Percentiles rank a stretch among this genome's conserved stretches.
Evolutionary conservation across 352 stramenopile genomes (phyloP).

Genomic region (Globisporangium iwayamae): DNA sequence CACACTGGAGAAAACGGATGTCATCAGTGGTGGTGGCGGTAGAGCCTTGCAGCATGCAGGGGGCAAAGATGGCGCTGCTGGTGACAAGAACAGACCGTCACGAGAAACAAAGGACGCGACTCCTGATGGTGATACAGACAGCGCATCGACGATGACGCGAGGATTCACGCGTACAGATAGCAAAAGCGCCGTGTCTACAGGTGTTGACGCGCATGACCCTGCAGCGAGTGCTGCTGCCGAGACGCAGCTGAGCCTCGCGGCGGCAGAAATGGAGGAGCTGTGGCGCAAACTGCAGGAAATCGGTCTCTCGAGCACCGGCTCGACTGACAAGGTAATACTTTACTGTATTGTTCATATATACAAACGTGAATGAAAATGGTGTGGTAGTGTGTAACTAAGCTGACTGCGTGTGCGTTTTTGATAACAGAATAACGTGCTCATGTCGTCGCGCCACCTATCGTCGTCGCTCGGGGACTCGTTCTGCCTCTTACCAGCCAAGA

Average conservation of each 20-base stretch:
- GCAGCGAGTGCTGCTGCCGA: slow-evolving; percentile 36
- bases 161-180: neutral
- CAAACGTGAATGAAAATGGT: neutral
- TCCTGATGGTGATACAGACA: neutral
- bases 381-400: neutral
- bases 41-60: neutral
- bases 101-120: neutral
- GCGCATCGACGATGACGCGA: neutral
- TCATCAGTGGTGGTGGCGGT: neutral
- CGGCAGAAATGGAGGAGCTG: slow-evolving; percentile 81
- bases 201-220: slow-evolving; percentile 5
- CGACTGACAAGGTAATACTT: slow-evolving; percentile 47
- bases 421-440: slow-evolving; percentile 48
- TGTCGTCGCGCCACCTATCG: slow-evolving; percentile 75
- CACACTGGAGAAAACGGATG: neutral
- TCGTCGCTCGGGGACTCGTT: slow-evolving; percentile 85
- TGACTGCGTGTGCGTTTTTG: neutral
- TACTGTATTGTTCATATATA: too few relatives aligned
- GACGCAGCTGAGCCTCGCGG: slow-evolving; percentile 61
- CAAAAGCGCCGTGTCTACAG: neutral
- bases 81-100: neutral
- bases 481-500: slow-evolving; percentile 70
- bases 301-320: slow-evolving; percentile 52
- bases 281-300: slow-evolving; percentile 79
- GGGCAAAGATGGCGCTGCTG: neutral